Conservation (phyloP, 1,284 basidiomycete genomes). For the Cutaneotrichosporon sp. region DNA sequence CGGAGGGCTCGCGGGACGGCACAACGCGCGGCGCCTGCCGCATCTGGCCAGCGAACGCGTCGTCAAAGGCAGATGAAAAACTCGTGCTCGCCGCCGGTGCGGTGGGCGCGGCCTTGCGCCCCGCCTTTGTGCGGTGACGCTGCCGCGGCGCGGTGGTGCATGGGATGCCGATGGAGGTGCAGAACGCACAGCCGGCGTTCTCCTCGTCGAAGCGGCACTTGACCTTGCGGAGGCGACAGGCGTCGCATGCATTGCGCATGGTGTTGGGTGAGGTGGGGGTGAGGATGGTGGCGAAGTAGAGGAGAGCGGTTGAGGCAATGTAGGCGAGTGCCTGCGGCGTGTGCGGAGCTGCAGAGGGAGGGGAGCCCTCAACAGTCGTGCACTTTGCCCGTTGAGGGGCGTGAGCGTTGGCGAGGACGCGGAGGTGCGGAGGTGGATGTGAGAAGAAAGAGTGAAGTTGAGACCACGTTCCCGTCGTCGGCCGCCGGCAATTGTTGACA, state of each 20-base stretch:
- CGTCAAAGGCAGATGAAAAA: background rate
- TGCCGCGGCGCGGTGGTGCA: slow-evolving; percentile 12
- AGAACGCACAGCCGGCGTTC: slow-evolving; percentile 8
- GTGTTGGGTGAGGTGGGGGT: background rate
- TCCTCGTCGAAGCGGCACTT: slow-evolving; percentile 6
- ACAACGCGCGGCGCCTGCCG: background rate
- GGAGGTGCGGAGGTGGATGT: no score
- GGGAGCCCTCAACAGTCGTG: background rate
- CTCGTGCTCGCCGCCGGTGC: background rate
- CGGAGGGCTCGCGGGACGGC: background rate
- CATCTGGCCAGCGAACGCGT: background rate
- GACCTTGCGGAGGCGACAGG: slow-evolving; percentile 17
- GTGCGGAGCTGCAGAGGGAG: background rate
- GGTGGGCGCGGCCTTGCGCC: background rate
- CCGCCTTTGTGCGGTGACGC: slow-evolving; percentile 11
- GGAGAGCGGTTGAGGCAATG: background rate
- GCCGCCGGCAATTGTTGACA: background rate
- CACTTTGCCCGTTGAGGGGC: background rate
- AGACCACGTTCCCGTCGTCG: no score
- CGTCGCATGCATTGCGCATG: slow-evolving; percentile 14
- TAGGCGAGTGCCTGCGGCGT: background rate
- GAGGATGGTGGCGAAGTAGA: background rate
- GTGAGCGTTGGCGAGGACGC: no score
- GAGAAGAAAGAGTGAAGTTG: no score
- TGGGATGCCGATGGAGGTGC: slow-evolving; percentile 15